Evolutionary conservation across 176 grass and related monocot genomes (phyloP).

Genomic region (Avena sativa): DNA sequence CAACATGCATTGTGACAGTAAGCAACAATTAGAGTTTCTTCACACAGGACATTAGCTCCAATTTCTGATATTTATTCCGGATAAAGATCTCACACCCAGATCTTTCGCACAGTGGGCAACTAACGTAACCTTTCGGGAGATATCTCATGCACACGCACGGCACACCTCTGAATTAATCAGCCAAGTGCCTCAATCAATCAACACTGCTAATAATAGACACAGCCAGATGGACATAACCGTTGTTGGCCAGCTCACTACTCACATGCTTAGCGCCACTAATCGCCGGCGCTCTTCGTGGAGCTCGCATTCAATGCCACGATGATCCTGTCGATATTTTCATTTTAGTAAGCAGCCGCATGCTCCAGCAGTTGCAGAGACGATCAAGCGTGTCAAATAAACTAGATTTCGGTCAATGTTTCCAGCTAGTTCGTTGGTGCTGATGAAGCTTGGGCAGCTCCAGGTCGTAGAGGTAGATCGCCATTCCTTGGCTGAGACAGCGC

Average conservation of each 20-base stretch:
- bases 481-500: background rate
- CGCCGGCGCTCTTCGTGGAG: conserved; percentile 41
- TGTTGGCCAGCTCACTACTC: conserved; percentile 17
- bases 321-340: conserved; percentile 10
- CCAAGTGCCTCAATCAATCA: background rate
- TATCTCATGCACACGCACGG: conserved; percentile 8
- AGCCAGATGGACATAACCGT: conserved; percentile 34
- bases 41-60: background rate
- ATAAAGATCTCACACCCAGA: background rate
- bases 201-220: background rate
- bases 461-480: background rate
- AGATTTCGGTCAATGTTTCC: conserved; percentile 33
- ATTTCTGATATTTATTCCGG: background rate
- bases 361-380: background rate
- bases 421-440: conserved; percentile 13
- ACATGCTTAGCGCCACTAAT: conserved; percentile 48
- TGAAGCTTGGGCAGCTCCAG: background rate
- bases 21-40: background rate
- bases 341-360: conserved; percentile 32
- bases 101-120: background rate
- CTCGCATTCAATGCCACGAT: conserved; percentile 45
- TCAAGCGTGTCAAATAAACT: background rate
- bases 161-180: background rate
- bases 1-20: no score
- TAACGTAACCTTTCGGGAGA: background rate